phyloP scores from a whole-genome alignment of 2,329 filamentous ascomycete genomes.

The Sarocladium kiliense region DNA sequence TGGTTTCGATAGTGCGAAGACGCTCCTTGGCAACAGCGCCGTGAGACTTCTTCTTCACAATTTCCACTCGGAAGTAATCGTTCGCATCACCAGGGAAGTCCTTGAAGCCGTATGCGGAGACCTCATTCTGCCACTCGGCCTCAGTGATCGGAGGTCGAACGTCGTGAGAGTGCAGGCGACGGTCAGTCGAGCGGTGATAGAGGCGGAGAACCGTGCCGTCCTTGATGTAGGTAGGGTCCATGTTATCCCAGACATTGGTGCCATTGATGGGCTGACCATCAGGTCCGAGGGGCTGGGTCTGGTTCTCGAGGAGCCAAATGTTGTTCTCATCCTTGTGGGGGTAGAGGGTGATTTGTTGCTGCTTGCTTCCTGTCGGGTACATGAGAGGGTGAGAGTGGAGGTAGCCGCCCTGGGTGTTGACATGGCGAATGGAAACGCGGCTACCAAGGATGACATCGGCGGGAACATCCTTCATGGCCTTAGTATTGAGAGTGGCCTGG shows the following conservation, averaged over 20 bases:
- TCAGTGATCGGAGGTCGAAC: slow-evolving; percentile 82
- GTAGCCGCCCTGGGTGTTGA: slow-evolving; percentile 97
- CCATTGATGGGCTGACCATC: slow-evolving; percentile 76
- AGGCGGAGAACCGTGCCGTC: slow-evolving; percentile 78
- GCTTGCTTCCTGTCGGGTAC: slow-evolving; percentile 96
- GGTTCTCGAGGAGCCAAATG: slow-evolving; percentile 88
- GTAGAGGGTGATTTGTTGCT: slow-evolving; percentile 97
- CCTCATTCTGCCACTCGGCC: slow-evolving; percentile 91
- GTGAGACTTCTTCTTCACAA: slow-evolving; percentile 83
- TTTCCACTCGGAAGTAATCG: slow-evolving; percentile 91
- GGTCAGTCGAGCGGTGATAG: slow-evolving; percentile 77
- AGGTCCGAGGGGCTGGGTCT: slow-evolving; percentile 79
- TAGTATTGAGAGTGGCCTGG: slow-evolving; percentile 93
- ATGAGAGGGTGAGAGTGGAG: slow-evolving; percentile 95
- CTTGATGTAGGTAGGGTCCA: slow-evolving; percentile 61
- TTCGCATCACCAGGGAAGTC: slow-evolving; percentile 97
- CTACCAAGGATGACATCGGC: slow-evolving; percentile 90
- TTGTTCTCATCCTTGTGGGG: slow-evolving; percentile 99
- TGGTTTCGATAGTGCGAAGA: slow-evolving; percentile 89
- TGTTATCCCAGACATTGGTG: slow-evolving; percentile 73
- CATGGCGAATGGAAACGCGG: slow-evolving; percentile 79
- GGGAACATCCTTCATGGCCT: slow-evolving; percentile 91
- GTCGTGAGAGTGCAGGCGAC: slow-evolving; percentile 93
- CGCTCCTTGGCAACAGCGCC: slow-evolving; percentile 74
- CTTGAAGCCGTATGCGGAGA: slow-evolving; percentile 95